Conservation (phyloP, 108 stramenopile genomes). For the Fistulifera pelliculosa region DNA sequence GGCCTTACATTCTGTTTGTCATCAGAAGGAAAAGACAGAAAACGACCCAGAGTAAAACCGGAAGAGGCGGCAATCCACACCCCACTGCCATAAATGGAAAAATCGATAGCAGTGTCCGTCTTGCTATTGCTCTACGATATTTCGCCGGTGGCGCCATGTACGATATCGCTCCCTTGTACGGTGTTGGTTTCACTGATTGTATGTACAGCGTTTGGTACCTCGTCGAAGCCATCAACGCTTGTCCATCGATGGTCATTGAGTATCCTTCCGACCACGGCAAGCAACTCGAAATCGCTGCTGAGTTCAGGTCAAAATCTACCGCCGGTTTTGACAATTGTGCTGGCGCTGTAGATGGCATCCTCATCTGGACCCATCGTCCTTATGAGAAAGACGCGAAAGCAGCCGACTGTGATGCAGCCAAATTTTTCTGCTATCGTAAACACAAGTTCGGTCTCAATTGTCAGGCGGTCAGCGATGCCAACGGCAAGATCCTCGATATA, state of each 20-base stretch:
- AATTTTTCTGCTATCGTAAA: slow-evolving; percentile 26
- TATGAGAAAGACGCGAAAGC: slow-evolving; percentile 3
- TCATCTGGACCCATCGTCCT: slow-evolving; percentile 28
- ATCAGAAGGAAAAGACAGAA: no score
- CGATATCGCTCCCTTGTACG: slow-evolving; percentile 9
- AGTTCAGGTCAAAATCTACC: slow-evolving; percentile 13
- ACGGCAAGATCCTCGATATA: slow-evolving; percentile 14
- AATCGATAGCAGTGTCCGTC: slow-evolving; percentile 7
- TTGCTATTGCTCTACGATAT: slow-evolving; percentile 13
- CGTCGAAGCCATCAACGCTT: slow-evolving; percentile 11
- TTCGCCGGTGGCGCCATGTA: slow-evolving; percentile 15
- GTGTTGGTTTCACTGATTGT: slow-evolving; percentile 5
- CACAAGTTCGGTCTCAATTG: slow-evolving; percentile 27
- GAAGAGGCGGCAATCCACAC: background rate
- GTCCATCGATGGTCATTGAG: slow-evolving; percentile 5
- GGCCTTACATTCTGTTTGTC: background rate
- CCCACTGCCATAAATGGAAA: slow-evolving; percentile 9
- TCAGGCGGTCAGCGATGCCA: slow-evolving; percentile 14
- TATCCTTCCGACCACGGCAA: slow-evolving; percentile 14
- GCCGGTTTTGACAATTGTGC: slow-evolving; percentile 18
- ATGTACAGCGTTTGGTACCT: slow-evolving; percentile 9
- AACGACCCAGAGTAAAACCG: background rate
- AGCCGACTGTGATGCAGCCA: slow-evolving; percentile 10
- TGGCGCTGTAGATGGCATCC: slow-evolving; percentile 34
- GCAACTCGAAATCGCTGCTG: slow-evolving; percentile 17